Conservation (phyloP, 129 eudicot genomes). For the Arctium lappa region DNA sequence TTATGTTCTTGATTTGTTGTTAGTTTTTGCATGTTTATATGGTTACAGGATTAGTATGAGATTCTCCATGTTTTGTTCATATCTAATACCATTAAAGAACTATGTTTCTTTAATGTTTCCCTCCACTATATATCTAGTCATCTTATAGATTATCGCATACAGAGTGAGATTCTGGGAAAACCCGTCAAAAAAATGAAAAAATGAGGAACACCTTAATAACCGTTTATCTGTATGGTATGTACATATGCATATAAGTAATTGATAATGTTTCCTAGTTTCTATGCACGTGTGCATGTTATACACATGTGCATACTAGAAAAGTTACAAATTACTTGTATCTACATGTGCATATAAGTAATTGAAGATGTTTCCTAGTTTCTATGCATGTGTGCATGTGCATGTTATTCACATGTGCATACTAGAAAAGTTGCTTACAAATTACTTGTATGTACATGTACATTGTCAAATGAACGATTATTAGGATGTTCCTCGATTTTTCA, state of each 20-base stretch:
- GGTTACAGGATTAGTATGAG: conserved; percentile 20
- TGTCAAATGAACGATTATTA: not conserved
- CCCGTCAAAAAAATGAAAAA: not conserved
- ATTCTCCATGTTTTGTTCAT: conserved; percentile 26
- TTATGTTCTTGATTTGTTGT: conserved; percentile 10
- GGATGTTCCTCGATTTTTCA: not conserved
- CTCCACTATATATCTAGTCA: conserved; percentile 18
- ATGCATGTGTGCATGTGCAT: too few species aligned
- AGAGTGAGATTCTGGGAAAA: not conserved
- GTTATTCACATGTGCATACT: not conserved
- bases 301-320: too few species aligned
- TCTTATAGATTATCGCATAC: not conserved
- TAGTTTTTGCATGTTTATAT: not conserved
- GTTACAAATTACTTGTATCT: too few species aligned
- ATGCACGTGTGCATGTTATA: too few species aligned
- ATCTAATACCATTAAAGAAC: conserved; percentile 6
- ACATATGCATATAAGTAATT: not conserved
- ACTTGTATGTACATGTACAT: too few species aligned
- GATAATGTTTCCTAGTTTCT: too few species aligned
- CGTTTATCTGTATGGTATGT: not conserved
- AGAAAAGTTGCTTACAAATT: too few species aligned
- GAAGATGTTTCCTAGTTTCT: too few species aligned
- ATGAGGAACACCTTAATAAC: not conserved
- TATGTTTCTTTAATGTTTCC: conserved; percentile 1
- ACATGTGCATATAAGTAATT: too few species aligned